A percentile compares a stretch with the other conserved stretches of the same genome.
Evolutionary conservation across 2,329 filamentous ascomycete species (phyloP).

Genomic region (Biscogniauxia marginata): DNA sequence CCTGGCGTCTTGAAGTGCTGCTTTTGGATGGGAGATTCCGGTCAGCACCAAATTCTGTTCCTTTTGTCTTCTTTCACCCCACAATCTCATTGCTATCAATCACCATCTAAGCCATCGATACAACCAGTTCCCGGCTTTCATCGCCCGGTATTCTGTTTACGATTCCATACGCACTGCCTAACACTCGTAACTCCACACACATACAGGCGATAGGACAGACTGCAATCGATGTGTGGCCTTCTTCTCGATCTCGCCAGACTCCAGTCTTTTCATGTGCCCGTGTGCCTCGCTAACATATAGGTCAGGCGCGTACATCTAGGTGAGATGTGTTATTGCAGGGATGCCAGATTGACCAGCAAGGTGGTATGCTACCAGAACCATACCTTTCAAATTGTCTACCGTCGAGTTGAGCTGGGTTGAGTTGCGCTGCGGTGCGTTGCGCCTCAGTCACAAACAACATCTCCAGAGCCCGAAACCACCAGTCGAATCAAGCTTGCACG

Average conservation of each 20-base stretch:
- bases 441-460: slow-evolving; percentile 17
- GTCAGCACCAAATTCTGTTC: background rate
- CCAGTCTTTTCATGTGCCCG: background rate
- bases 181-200: background rate
- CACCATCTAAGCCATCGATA: background rate
- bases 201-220: background rate
- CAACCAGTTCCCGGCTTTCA: too few species aligned
- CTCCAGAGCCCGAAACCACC: background rate
- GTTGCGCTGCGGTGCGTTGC: slow-evolving; percentile 9
- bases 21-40: background rate
- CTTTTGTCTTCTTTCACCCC: background rate
- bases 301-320: background rate
- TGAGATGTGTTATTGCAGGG: background rate
- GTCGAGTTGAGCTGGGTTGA: background rate
- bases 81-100: background rate
- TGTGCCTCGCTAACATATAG: background rate
- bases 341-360: background rate
- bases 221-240: background rate
- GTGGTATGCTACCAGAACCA: background rate
- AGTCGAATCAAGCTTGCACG: slow-evolving; percentile 17
- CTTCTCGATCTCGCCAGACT: background rate
- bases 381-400: background rate
- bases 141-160: too few species aligned
- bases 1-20: background rate
- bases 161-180: background rate